Evolutionary conservation across 495 filamentous ascomycete genomes (phyloP), one percentile per base, ranked within the genome.

Genomic region (Penicillium odoratum): DNA sequence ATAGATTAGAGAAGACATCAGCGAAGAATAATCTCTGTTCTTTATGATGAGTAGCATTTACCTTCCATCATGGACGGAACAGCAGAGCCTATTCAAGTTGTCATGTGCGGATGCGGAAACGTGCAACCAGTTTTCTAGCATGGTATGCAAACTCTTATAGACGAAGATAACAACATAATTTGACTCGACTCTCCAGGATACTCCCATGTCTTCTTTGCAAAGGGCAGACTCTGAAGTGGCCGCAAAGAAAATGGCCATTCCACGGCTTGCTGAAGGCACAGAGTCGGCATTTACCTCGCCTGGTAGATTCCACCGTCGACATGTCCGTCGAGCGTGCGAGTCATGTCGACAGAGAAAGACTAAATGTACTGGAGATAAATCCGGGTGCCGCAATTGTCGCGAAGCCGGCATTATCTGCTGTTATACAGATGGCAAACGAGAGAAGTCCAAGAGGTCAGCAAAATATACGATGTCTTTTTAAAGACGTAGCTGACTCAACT

Each of bases 381-480:
- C 81, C 47, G 74, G 69, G 4, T 87, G 84, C 53, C 71, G 77
- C 36, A 82, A 85, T 55, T 87, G 84, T 57, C 63, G 71, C 43
- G 78, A 81, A 45, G 77, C 77, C 31, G 74, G 74, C 16, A 69
- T 79, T 18, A 66, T 68, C 11, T 87, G 84, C 59, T 73, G 68
- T 50, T 86, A 85, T 65, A 79, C 74, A 3, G 78, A 82, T 61
- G 81, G 81, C 11, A 86, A 84, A 61, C 73, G 82, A 65, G 84
- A 86, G 55, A 75, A 75, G 50, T 80, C 74, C 15, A 83, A 79
- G 64, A 78, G 77, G 82, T 84, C 61, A 51, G 72, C 21, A 13
- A 28, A 3, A 16, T 7, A 16, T 42, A 15, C 10, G 34, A 36
- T 29, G 16, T 29, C 30, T 8, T 48, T 48, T 9, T 25, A 4